Evolutionary conservation across 352 stramenopile species (phyloP), one percentile per base, ranked within the genome.

Genomic region (Globisporangium paddicum): DNA sequence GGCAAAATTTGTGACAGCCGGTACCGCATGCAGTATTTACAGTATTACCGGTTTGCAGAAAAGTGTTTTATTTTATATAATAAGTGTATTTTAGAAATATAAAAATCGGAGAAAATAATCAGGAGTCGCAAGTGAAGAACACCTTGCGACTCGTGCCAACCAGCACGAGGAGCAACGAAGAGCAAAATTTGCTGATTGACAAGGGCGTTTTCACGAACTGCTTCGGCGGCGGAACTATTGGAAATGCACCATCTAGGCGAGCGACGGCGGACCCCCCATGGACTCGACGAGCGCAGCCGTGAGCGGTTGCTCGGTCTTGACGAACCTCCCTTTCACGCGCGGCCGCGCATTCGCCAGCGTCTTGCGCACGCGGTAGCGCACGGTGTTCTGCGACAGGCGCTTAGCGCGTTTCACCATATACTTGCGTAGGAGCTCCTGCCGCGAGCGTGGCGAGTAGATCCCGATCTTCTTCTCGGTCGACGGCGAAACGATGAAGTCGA

Each of bases 381-480:
- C 80, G 50, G 72, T 90, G 63, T 86, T 74, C 53, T 90, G 83
- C 18, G 75, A 90, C 25, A 93, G 63, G 32, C 83, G 76, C 54
- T 82, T 82, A 23, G 72, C 76, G 38, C 83, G 80, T 68, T 93
- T 93, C 46, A 69, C 64, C 80, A 89, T 93, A 72, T 90, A 93
- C 59, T 85, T 90, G 42, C 69, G 68, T 46, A 93, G 69, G 61
- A 93, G 66, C 60, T 77, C 68, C 45, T 82, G 77, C 1, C 83
- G 78, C 47, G 79, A 75, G 30, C 75, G 71, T 19, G 83, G 83
- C 32, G 79, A 71, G 71, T 89, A 93, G 62, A 72, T 68, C 50
- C 83, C 83, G 52, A 93, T 93, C 45, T 72, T 73, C 61, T 90
- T 90, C 40, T 35, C 30, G 6, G 46, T 49, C n/a, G 64, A 48